phyloP scores from a whole-genome alignment of 2,329 filamentous ascomycete genomes.

The Cryphonectria nitschkei region DNA sequence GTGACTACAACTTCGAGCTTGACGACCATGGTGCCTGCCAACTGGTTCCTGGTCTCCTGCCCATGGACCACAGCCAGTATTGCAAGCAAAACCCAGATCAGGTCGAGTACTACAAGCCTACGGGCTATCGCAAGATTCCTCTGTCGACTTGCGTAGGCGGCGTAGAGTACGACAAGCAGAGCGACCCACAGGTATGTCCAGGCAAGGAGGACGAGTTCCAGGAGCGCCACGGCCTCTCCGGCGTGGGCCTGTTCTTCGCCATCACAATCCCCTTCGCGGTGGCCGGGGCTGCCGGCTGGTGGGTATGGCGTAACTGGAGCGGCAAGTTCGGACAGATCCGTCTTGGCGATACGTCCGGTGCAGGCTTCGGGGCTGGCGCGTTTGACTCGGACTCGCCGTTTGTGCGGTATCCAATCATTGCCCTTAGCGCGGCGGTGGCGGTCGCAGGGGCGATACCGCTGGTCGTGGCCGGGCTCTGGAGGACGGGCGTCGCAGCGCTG shows the following conservation, averaged over 20 bases:
- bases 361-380: conserved; percentile 40
- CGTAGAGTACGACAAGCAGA: conserved; percentile 70
- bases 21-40: conserved; percentile 75
- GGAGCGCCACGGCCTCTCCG: conserved; percentile 69
- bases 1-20: conserved; percentile 92
- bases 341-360: conserved; percentile 67
- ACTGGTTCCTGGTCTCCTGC: conserved; percentile 73
- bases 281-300: conserved; percentile 78
- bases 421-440: conserved; percentile 66
- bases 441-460: conserved; percentile 69
- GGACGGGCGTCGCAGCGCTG: conserved; percentile 58
- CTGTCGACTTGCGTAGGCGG: conserved; percentile 86
- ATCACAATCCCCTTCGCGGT: conserved; percentile 74
- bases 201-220: conserved; percentile 83
- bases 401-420: conserved; percentile 81
- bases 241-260: conserved; percentile 81
- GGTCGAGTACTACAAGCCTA: conserved; percentile 81
- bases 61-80: conserved; percentile 55
- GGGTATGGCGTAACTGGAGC: conserved; percentile 81
- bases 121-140: conserved; percentile 87
- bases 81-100: conserved; percentile 66
- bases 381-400: conserved; percentile 75
- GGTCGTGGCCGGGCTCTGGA: conserved; percentile 73
- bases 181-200: conserved; percentile 66
- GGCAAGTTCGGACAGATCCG: conserved; percentile 91